Percentiles rank a stretch among this genome's conserved stretches.
Conservation (phyloP, 2,329 filamentous ascomycete genomes). For the Blastomyces gilchristii region DNA sequence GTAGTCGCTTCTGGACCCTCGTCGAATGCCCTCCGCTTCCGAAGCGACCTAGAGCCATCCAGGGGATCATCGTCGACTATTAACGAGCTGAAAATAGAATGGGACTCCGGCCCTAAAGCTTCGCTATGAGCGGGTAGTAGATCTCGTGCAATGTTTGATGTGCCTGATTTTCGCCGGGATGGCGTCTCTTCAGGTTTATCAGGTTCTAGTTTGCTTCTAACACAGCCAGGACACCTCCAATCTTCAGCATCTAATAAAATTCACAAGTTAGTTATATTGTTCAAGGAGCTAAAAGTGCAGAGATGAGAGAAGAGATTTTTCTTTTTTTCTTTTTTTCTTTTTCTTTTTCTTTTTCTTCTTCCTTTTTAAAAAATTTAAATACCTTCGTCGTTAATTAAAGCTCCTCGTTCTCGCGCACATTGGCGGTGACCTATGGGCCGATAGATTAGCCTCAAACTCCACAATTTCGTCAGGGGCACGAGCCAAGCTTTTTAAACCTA, state of each 20-base stretch:
- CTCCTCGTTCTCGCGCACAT: slow-evolving; percentile 66
- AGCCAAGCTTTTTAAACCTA: slow-evolving; percentile 24
- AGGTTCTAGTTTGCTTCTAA: slow-evolving; percentile 34
- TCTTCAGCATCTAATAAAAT: slow-evolving; percentile 42
- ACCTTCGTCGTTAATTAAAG: slow-evolving; percentile 55
- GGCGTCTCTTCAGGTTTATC: slow-evolving; percentile 19
- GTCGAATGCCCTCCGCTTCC: slow-evolving; percentile 76
- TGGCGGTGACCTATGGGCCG: slow-evolving; percentile 68
- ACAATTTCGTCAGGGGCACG: slow-evolving; percentile 18
- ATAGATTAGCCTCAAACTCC: slow-evolving; percentile 32
- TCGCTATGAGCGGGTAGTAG: slow-evolving; percentile 60
- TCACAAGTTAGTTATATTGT: slow-evolving; percentile 16
- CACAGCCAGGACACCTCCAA: slow-evolving; percentile 54
- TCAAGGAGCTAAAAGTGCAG: not conserved
- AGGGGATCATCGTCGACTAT: slow-evolving; percentile 62
- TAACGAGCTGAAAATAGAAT: slow-evolving; percentile 66
- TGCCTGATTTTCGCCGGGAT: slow-evolving; percentile 45
- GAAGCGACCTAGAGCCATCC: slow-evolving; percentile 65
- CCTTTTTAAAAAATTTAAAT: slow-evolving; percentile 24
- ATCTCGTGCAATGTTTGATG: slow-evolving; percentile 59
- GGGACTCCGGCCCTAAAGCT: slow-evolving; percentile 55
- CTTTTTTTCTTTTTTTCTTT: too few relatives aligned
- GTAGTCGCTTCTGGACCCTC: slow-evolving; percentile 44
- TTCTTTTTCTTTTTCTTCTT: too few relatives aligned
- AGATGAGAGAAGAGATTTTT: slow-evolving; percentile 10